Evolutionary conservation across 2,329 filamentous ascomycete genomes (phyloP).

Genomic region (Atkinsonella hypoxylon): DNA sequence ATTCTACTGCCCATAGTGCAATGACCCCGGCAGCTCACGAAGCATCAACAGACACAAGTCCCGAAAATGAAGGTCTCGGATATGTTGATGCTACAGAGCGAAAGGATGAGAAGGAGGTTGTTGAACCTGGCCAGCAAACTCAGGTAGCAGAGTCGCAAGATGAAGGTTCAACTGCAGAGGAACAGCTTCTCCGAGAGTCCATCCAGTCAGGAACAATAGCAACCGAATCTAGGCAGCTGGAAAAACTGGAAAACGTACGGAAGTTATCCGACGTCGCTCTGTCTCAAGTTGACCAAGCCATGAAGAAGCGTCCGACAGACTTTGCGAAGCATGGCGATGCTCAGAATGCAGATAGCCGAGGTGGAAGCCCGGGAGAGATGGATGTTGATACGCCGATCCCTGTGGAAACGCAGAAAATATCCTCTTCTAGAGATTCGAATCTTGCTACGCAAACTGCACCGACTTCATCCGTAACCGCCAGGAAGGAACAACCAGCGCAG

Average conservation of each 20-base stretch:
- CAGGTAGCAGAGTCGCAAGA: slow-evolving; percentile 1
- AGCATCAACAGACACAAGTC: slow-evolving; percentile 61
- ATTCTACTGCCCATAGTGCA: slow-evolving; percentile 61
- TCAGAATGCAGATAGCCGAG: slow-evolving; percentile 25
- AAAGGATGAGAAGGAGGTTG: slow-evolving; percentile 26
- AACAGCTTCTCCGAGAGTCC: slow-evolving; percentile 33
- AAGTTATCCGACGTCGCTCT: background rate
- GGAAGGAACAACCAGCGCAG: slow-evolving; percentile 10
- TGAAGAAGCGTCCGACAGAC: background rate
- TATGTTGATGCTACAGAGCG: slow-evolving; percentile 38
- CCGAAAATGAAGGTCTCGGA: slow-evolving; percentile 53
- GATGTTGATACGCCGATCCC: slow-evolving; percentile 21
- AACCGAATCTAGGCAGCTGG: slow-evolving; percentile 5
- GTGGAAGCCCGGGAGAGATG: slow-evolving; percentile 21
- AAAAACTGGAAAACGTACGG: slow-evolving; percentile 2
- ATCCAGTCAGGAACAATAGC: slow-evolving; percentile 18
- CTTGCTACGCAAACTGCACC: slow-evolving; percentile 6
- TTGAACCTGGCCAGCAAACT: background rate
- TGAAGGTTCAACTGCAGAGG: slow-evolving; percentile 23
- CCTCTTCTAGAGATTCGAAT: slow-evolving; percentile 2
- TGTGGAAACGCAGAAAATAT: slow-evolving; percentile 7
- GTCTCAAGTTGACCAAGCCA: background rate
- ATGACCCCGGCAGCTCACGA: slow-evolving; percentile 59
- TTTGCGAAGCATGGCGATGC: background rate
- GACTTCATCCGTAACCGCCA: slow-evolving; percentile 5